phyloP scores from a whole-genome alignment of 78 protist genomes.

The Guillardia theta region DNA sequence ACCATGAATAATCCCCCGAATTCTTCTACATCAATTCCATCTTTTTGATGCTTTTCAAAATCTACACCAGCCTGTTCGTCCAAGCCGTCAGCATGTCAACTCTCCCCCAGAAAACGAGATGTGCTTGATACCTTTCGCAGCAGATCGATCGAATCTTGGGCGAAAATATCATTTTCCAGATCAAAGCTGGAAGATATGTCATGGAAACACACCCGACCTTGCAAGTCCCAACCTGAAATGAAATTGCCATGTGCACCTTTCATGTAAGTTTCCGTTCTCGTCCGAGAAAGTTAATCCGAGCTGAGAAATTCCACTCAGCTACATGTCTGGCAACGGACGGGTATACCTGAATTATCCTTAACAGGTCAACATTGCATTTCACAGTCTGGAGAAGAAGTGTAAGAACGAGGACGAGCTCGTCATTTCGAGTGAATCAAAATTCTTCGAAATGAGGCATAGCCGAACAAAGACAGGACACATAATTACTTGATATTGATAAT shows the following conservation, averaged over 20 bases:
- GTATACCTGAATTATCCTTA: slow-evolving; percentile 88
- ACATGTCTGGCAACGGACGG: too few relatives aligned
- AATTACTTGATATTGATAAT: slow-evolving; percentile 69
- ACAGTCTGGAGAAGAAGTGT: too few relatives aligned
- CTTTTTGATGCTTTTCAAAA: slow-evolving; percentile 70
- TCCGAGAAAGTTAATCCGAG: slow-evolving; percentile 91
- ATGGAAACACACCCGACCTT: too few relatives aligned
- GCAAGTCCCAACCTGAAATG: too few relatives aligned
- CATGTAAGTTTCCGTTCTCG: slow-evolving; percentile 60
- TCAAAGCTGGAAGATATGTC: too few relatives aligned
- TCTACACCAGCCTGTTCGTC: slow-evolving; percentile 86
- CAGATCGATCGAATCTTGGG: slow-evolving; percentile 90
- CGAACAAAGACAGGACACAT: too few relatives aligned
- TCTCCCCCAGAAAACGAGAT: not conserved
- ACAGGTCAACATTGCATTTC: slow-evolving; percentile 89
- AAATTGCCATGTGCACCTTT: slow-evolving; percentile 96
- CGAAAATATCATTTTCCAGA: not conserved
- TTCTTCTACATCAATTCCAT: slow-evolving; percentile 79
- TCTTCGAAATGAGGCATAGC: too few relatives aligned
- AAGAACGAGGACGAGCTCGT: too few relatives aligned
- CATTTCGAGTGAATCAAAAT: too few relatives aligned
- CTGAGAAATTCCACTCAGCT: too few relatives aligned
- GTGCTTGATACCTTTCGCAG: slow-evolving; percentile 53
- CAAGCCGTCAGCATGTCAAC: not conserved
- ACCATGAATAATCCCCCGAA: slow-evolving; percentile 45